These are phyloP conservation scores for Lasiosphaeriaceae sp. DNA, from an alignment of 495 filamentous ascomycete species.

Conservation along the genomic window DNA sequence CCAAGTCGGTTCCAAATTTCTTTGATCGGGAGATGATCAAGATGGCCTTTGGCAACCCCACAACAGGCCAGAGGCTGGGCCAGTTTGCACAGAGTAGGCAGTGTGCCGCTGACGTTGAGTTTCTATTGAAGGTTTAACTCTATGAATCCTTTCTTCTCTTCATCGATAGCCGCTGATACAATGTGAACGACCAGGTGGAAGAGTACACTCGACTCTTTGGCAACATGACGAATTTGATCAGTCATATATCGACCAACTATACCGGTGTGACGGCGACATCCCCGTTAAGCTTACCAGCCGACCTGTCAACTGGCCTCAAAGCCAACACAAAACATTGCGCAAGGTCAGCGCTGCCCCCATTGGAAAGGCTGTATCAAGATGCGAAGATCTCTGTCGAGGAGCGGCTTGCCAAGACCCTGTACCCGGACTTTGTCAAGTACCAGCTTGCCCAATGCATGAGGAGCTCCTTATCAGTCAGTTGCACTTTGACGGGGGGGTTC, in stretches of 20 bases:
- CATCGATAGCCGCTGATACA: no score
- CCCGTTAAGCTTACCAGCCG: conserved; percentile 36
- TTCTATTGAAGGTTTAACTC: conserved; percentile 41
- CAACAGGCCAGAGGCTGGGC: conserved; percentile 38
- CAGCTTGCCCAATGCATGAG: conserved; percentile 28
- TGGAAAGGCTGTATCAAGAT: conserved; percentile 44
- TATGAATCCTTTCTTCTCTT: background rate
- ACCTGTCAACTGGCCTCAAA: conserved; percentile 31
- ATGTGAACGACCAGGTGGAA: conserved; percentile 18
- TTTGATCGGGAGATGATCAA: conserved; percentile 46
- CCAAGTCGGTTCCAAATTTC: conserved; percentile 30
- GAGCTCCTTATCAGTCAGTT: conserved; percentile 18
- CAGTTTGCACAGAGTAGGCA: conserved; percentile 41
- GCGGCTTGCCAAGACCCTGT: conserved; percentile 40
- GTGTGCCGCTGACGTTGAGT: conserved; percentile 45
- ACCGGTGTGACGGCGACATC: conserved; percentile 37
- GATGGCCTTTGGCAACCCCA: conserved; percentile 42
- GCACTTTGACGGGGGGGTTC: conserved; percentile 4
- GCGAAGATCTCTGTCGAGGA: conserved; percentile 41
- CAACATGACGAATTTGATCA: conserved; percentile 37
- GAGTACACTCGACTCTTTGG: conserved; percentile 32
- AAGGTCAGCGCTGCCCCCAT: conserved; percentile 32
- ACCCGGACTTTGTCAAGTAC: conserved; percentile 46
- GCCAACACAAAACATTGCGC: conserved; percentile 39
- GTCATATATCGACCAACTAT: conserved; percentile 43